Evolutionary conservation across 148 eudicot genomes (phyloP).

Genomic region (Nyssa sinensis): DNA sequence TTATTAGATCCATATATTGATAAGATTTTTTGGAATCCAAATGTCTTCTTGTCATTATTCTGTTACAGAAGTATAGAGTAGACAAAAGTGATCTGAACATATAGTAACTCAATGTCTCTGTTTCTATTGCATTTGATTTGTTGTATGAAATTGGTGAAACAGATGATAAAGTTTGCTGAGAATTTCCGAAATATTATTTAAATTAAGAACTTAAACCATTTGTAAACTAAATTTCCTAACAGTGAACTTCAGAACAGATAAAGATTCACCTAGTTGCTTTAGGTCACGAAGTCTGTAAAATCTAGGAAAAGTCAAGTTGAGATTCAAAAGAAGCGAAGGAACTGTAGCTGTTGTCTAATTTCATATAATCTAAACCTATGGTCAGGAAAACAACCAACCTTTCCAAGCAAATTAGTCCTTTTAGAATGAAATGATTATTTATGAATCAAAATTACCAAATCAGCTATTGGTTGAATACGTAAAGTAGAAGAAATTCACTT

Average conservation of each 20-base stretch:
- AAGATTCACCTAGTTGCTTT: slow-evolving; percentile 65
- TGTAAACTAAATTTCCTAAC: too few species aligned
- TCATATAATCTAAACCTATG: not conserved
- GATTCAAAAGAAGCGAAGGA: not conserved
- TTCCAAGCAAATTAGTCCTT: too few species aligned
- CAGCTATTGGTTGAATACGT: not conserved
- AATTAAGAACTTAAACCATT: not conserved
- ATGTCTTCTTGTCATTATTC: too few species aligned
- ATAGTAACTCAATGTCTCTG: too few species aligned
- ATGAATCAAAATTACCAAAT: not conserved
- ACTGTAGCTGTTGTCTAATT: not conserved
- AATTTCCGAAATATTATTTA: not conserved
- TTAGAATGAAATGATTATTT: not conserved
- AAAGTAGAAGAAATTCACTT: not conserved
- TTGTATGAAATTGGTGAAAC: not conserved
- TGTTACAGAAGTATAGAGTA: too few species aligned
- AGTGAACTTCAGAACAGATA: not conserved
- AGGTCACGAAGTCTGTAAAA: slow-evolving; percentile 69
- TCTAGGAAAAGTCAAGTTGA: not conserved
- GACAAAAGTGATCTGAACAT: too few species aligned
- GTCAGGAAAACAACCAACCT: not conserved
- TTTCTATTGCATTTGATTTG: too few species aligned
- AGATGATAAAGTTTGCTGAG: not conserved
- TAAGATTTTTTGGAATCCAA: too few species aligned
- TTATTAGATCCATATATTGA: too few species aligned